Conservation (phyloP, 2,329 filamentous ascomycete species). For the Aureobasidium sp. region DNA sequence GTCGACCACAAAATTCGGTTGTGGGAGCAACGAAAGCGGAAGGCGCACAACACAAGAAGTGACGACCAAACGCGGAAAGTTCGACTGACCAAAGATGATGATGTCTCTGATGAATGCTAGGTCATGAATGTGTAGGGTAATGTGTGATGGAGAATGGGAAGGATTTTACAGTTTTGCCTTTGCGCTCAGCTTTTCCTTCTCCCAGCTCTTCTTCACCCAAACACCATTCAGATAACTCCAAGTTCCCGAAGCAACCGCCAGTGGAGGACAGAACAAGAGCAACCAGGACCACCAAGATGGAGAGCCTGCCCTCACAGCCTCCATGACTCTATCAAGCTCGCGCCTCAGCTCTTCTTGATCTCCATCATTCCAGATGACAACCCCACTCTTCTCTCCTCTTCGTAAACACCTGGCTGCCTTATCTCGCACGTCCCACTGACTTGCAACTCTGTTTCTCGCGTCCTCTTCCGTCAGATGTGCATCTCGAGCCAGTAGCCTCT, state of each 20-base stretch:
- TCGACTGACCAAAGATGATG: too few relatives aligned
- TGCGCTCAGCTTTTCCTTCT: constrained; percentile 47
- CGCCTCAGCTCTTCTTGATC: constrained; percentile 60
- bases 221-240: constrained; percentile 70
- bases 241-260: constrained; percentile 60
- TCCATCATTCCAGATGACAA: constrained; percentile 88
- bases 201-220: constrained; percentile 64
- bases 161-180: constrained; percentile 50
- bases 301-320: constrained; percentile 54
- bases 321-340: constrained; percentile 62
- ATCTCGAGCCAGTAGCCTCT: constrained; percentile 67
- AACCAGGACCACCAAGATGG: constrained; percentile 81
- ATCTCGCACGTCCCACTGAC: constrained; percentile 76
- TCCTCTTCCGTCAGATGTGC: constrained; percentile 74
- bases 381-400: constrained; percentile 55
- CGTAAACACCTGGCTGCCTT: constrained; percentile 72
- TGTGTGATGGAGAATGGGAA: not conserved
- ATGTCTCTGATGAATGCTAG: not conserved
- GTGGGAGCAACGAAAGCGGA: not conserved
- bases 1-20: not conserved
- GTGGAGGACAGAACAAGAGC: constrained; percentile 61
- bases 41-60: not conserved
- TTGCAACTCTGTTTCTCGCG: constrained; percentile 75
- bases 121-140: not conserved
- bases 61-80: not conserved